Percentiles rank a stretch among this genome's conserved stretches.
phyloP scores from a whole-genome alignment of 352 stramenopile genomes.

The Pythium periplocum region DNA sequence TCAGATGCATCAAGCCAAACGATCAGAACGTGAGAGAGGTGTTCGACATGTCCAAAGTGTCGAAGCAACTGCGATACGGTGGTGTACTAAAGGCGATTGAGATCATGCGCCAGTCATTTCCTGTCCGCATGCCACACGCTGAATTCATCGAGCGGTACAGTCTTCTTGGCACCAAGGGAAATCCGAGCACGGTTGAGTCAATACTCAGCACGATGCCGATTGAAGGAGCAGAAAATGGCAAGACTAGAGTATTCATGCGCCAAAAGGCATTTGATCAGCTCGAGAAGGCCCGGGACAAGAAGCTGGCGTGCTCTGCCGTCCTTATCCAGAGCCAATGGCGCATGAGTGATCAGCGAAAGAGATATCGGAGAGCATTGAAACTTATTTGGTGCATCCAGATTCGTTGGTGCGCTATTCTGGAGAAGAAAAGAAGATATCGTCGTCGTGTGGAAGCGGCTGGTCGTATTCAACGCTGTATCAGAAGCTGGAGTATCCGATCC shows the following conservation, averaged over 20 bases:
- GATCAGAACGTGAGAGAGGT: conserved; percentile 84
- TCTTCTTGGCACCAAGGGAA: conserved; percentile 16
- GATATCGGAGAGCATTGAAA: conserved; percentile 27
- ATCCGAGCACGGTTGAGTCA: conserved; percentile 12
- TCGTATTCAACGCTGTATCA: conserved; percentile 31
- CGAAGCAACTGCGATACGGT: conserved; percentile 75
- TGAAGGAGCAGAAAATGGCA: conserved; percentile 50
- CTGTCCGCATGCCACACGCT: conserved; percentile 65
- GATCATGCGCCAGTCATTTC: conserved; percentile 81
- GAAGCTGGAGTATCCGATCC: conserved; percentile 21
- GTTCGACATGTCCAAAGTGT: conserved; percentile 86
- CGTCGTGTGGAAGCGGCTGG: conserved; percentile 25
- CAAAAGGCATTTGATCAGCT: conserved; percentile 61
- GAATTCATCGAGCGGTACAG: conserved; percentile 63
- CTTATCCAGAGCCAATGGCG: conserved; percentile 55
- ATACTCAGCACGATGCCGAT: conserved; percentile 26
- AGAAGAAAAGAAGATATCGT: conserved; percentile 30
- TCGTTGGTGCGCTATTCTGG: conserved; percentile 48
- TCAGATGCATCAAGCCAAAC: conserved; percentile 99
- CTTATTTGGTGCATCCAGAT: conserved; percentile 42
- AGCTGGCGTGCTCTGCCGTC: conserved; percentile 23
- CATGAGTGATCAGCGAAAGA: conserved; percentile 17
- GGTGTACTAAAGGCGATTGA: conserved; percentile 82
- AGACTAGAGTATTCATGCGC: conserved; percentile 63
- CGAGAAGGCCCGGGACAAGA: conserved; percentile 36